Conservation (phyloP, 164 flowering plant genomes). For the Stephania cephalantha region DNA sequence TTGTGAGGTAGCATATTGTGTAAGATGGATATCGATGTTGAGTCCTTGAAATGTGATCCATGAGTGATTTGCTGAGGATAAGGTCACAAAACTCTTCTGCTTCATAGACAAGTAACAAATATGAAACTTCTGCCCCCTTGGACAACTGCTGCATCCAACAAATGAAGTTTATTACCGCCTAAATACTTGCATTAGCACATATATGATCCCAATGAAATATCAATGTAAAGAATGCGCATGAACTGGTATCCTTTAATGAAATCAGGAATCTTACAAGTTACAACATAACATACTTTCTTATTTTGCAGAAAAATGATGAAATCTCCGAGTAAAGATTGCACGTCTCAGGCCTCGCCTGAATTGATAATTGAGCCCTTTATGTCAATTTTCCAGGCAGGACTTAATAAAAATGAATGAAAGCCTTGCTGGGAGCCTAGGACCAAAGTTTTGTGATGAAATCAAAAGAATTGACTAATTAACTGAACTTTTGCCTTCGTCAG, state of each 20-base stretch:
- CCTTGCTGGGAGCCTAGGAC: neutral
- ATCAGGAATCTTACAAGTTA: too few relatives aligned
- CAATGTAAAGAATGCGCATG: neutral
- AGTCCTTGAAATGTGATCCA: conserved; percentile 48
- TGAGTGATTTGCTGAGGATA: conserved; percentile 37
- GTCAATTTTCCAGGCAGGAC: neutral
- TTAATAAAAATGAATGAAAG: neutral
- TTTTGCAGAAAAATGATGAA: too few relatives aligned
- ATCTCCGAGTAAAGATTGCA: too few relatives aligned
- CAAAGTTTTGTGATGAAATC: neutral
- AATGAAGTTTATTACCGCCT: neutral
- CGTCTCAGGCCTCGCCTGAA: neutral
- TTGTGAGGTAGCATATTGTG: conserved; percentile 72
- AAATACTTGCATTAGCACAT: neutral
- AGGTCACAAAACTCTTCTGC: conserved; percentile 83
- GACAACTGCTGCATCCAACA: conserved; percentile 45
- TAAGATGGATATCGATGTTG: conserved; percentile 58
- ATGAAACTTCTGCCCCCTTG: conserved; percentile 39
- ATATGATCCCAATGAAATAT: neutral
- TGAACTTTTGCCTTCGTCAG: neutral
- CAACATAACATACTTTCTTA: too few relatives aligned
- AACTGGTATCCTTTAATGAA: neutral
- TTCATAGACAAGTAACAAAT: conserved; percentile 60
- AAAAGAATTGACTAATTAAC: neutral
- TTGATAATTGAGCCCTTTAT: too few relatives aligned